phyloP scores from a whole-genome alignment of 1,284 basidiomycete species.

The Microbotryum silenes-acaulis region DNA sequence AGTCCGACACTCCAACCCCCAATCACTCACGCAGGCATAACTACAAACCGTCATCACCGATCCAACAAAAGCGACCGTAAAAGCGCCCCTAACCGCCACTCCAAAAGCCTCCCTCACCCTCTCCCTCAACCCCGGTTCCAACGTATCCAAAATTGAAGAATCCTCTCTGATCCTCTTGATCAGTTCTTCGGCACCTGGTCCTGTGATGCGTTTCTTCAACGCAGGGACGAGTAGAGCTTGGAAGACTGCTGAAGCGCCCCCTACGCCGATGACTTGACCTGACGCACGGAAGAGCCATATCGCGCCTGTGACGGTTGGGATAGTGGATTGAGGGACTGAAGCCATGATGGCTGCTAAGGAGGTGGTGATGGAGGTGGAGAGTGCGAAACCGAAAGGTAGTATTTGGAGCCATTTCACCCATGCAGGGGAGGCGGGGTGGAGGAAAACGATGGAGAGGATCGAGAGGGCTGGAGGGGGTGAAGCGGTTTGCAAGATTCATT shows the following conservation, averaged over 20 bases:
- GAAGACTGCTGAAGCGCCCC: constrained; percentile 52
- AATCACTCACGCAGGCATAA: no score
- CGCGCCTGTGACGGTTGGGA: constrained; percentile 64
- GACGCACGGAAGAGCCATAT: constrained; percentile 59
- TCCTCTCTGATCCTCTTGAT: no score
- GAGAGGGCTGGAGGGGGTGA: neutral
- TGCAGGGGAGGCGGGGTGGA: neutral
- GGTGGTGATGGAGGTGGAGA: constrained; percentile 54
- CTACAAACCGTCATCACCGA: no score
- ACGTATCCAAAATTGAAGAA: no score
- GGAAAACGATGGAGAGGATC: neutral
- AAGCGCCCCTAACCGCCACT: no score
- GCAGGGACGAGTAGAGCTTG: constrained; percentile 50
- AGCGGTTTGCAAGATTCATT: no score
- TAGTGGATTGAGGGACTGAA: constrained; percentile 48
- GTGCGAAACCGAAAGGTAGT: constrained; percentile 9
- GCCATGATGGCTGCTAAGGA: constrained; percentile 66
- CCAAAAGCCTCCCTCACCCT: no score
- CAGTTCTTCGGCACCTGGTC: constrained; percentile 52
- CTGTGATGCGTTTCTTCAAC: constrained; percentile 55
- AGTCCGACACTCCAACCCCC: no score
- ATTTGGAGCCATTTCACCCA: constrained; percentile 3
- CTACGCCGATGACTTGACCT: constrained; percentile 77
- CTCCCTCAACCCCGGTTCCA: no score
- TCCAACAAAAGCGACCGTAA: no score